Evolutionary conservation across 768 basidiomycete species (phyloP).

Genomic region (Cubamyces lactineus): DNA sequence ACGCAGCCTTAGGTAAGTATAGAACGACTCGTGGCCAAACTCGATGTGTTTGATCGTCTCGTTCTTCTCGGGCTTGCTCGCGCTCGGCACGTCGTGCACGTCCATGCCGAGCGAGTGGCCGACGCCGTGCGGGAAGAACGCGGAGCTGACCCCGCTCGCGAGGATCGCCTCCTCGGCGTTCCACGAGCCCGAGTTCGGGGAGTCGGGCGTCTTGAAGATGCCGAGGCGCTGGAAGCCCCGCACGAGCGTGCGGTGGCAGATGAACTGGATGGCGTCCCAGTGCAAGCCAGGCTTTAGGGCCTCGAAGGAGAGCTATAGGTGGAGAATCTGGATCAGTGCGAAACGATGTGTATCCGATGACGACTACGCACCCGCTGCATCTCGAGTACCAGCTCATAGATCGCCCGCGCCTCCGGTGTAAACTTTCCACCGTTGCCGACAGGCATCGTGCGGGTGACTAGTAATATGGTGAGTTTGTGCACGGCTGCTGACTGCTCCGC

Average conservation of each 20-base stretch:
- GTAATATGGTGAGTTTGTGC: background rate
- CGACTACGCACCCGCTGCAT: conserved; percentile 76
- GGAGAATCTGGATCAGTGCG: background rate
- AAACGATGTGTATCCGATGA: background rate
- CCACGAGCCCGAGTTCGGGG: conserved; percentile 54
- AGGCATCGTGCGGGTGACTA: conserved; percentile 76
- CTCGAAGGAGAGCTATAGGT: conserved; percentile 63
- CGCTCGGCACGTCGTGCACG: conserved; percentile 88
- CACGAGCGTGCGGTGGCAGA: conserved; percentile 83
- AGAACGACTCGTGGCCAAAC: conserved; percentile 62
- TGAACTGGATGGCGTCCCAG: conserved; percentile 87
- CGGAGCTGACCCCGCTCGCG: conserved; percentile 72
- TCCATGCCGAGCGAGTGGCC: conserved; percentile 93
- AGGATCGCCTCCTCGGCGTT: conserved; percentile 72
- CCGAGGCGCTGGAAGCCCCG: conserved; percentile 81
- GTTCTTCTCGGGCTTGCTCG: conserved; percentile 71
- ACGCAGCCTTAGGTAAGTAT: conserved; percentile 78
- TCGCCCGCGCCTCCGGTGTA: conserved; percentile 74
- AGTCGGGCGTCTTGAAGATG: conserved; percentile 70
- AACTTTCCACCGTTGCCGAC: conserved; percentile 95
- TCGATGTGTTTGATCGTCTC: conserved; percentile 46
- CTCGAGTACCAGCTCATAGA: conserved; percentile 84
- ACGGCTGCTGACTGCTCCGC: no score
- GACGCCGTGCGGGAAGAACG: conserved; percentile 94
- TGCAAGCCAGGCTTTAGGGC: conserved; percentile 76